These are phyloP conservation scores for Yamadazyma phyllophila DNA, from an alignment of 805 yeast genomes.

Conservation along the genomic window DNA sequence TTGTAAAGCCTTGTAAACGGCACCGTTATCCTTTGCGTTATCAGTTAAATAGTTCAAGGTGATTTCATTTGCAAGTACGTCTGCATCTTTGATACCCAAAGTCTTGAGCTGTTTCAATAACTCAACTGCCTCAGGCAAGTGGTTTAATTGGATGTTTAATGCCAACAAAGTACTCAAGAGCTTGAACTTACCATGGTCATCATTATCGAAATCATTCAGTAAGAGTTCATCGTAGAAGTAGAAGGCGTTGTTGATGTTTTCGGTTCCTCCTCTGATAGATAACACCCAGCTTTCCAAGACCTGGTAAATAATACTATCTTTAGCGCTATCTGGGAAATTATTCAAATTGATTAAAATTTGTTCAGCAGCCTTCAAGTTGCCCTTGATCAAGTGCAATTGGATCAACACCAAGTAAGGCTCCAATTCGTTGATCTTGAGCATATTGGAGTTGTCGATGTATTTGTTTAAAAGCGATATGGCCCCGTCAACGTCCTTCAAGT, in stretches of 20 bases:
- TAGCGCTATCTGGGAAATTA: slow-evolving; percentile 31
- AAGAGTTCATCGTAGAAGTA: slow-evolving; percentile 82
- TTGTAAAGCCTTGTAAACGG: slow-evolving; percentile 46
- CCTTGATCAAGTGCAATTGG: slow-evolving; percentile 40
- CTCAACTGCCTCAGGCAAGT: slow-evolving; percentile 80
- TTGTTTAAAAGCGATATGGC: slow-evolving; percentile 31
- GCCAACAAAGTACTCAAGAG: slow-evolving; percentile 60
- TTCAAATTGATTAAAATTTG: slow-evolving; percentile 31
- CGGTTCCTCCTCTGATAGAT: slow-evolving; percentile 39
- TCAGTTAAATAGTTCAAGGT: slow-evolving; percentile 53
- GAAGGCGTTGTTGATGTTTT: slow-evolving; percentile 39
- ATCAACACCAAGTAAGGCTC: slow-evolving; percentile 41
- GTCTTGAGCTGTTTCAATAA: slow-evolving; percentile 44
- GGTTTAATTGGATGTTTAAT: slow-evolving; percentile 73
- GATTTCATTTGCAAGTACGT: slow-evolving; percentile 61
- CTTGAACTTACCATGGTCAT: slow-evolving; percentile 34
- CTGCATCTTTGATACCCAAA: slow-evolving; percentile 34
- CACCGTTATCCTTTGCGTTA: slow-evolving; percentile 41
- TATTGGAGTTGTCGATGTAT: slow-evolving; percentile 24
- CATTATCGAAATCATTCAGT: slow-evolving; percentile 43
- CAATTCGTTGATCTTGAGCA: slow-evolving; percentile 29
- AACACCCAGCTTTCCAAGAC: slow-evolving; percentile 71
- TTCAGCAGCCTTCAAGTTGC: slow-evolving; percentile 32
- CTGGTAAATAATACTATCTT: slow-evolving; percentile 73
- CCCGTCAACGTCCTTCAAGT: slow-evolving; percentile 34